Base-by-base conservation (phyloP, 228 moss, liverwort and hornwort genomes). In the Sphagnum fallax region DNA sequence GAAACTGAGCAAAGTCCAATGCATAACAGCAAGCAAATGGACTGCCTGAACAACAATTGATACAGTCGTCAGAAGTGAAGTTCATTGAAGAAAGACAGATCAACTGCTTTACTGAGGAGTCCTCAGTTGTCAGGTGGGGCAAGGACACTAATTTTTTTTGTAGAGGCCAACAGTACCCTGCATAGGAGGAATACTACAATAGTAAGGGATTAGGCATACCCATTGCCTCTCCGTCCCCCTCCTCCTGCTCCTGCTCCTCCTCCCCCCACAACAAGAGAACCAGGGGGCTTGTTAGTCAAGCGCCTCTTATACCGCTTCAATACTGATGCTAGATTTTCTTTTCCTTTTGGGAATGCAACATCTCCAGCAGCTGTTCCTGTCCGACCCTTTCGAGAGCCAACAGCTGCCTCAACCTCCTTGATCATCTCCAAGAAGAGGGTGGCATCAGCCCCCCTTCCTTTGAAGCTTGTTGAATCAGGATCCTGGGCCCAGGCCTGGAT, bases 361-460 rank as follows among this genome's bases (percentile, higher is more conserved):
- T 94, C 94, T 14, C 94, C 94, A 12, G 94, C 94, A 53, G 94
- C 89, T 57, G 94, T 94, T 59, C 94, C 94, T 52, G 94, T 94
- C 59, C 94, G 85, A 32, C 94, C 94, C 70, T 94, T 94, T 10
- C 91, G 84, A 60, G 89, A 89, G 50, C 87, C 86, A 47, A 94
- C 94, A 50, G 94, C 89, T 73, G 77, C 77, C 82, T 94, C 94
- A 60, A 94, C 94, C 61, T 94, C 94, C 76, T 87, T 91, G 60
- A 94, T 91, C 87, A 89, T 91, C 72, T 94, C 94, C 83, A 94
- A 76, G 75, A 94, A 89, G 14, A 80, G 72, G 8, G 78, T 60
- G 6, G 89, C 87, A 75, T 79, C 87, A 2, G 89, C 77, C 48
- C 85, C 83, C 64, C 81, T 82, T 59, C 93, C 91, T 71, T 84